Evolutionary conservation across 2,329 filamentous ascomycete species (phyloP).

Genomic region (Penicillium thymicola): DNA sequence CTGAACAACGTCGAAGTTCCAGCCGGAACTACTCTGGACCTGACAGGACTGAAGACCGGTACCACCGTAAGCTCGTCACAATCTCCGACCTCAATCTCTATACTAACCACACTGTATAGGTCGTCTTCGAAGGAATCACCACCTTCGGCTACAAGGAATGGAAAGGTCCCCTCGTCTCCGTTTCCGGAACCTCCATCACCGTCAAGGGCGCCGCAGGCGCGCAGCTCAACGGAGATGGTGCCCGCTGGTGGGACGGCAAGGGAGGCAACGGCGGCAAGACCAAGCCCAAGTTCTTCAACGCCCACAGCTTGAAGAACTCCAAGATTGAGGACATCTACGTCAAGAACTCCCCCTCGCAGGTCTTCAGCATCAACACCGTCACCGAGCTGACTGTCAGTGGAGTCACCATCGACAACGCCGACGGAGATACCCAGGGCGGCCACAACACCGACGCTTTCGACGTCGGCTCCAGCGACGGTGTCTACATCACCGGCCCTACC

Average conservation of each 20-base stretch:
- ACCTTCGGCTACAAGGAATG: slow-evolving; percentile 65
- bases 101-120: slow-evolving; percentile 23
- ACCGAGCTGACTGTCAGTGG: slow-evolving; percentile 47
- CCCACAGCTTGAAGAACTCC: slow-evolving; percentile 34
- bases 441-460: slow-evolving; percentile 53
- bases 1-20: not conserved
- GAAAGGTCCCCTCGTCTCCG: slow-evolving; percentile 60
- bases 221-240: slow-evolving; percentile 54
- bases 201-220: slow-evolving; percentile 43
- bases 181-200: slow-evolving; percentile 58
- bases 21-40: not conserved
- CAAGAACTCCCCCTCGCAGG: slow-evolving; percentile 39
- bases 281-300: slow-evolving; percentile 65
- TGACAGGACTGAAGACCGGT: not conserved
- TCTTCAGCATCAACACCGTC: slow-evolving; percentile 45
- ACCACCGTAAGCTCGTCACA: not conserved
- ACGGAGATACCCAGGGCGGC: slow-evolving; percentile 46
- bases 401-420: slow-evolving; percentile 58
- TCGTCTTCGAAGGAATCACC: slow-evolving; percentile 63
- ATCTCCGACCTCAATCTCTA: not conserved
- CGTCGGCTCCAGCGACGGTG: slow-evolving; percentile 37
- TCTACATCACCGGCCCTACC: slow-evolving; percentile 49
- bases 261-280: slow-evolving; percentile 60
- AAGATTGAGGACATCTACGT: slow-evolving; percentile 25
- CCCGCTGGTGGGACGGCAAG: slow-evolving; percentile 59